Evolutionary conservation across 192 early-diverging fungal genomes (phyloP).

Genomic region (Backusella tarrabulga): DNA sequence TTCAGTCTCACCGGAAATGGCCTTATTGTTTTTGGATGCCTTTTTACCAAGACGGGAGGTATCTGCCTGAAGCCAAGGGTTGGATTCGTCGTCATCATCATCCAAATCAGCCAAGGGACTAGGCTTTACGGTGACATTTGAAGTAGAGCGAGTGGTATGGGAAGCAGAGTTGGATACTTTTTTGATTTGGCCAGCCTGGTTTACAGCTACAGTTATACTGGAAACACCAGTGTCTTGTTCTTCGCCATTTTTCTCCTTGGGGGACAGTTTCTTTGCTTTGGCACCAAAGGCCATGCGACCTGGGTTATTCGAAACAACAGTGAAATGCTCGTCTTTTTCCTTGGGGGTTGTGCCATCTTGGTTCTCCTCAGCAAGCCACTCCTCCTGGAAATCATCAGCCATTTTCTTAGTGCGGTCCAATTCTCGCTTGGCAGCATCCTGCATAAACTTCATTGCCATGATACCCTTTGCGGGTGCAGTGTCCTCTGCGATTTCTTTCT

Average conservation of each 20-base stretch:
- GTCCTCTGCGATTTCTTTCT: conserved; percentile 45
- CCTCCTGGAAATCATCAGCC: conserved; percentile 47
- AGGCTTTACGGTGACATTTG: conserved; percentile 33
- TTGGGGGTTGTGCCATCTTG: conserved; percentile 29
- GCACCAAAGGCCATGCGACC: conserved; percentile 67
- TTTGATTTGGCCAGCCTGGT: conserved; percentile 46
- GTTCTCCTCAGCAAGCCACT: conserved; percentile 41
- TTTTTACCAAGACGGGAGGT: conserved; percentile 48
- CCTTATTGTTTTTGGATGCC: conserved; percentile 55
- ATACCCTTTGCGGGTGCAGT: conserved; percentile 70
- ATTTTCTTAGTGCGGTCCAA: conserved; percentile 42
- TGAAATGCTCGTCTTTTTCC: conserved; percentile 27
- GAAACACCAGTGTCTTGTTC: not conserved
- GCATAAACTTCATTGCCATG: conserved; percentile 99
- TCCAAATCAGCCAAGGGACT: conserved; percentile 25
- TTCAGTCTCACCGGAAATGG: conserved; percentile 46
- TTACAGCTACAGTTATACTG: conserved; percentile 39
- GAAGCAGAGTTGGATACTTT: conserved; percentile 52
- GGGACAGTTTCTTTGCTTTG: conserved; percentile 3
- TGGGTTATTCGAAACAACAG: conserved; percentile 44
- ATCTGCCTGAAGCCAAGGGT: conserved; percentile 78
- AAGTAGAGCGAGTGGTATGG: conserved; percentile 56
- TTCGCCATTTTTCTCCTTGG: not conserved
- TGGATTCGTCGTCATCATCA: conserved; percentile 37
- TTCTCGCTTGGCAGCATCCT: conserved; percentile 64